Evolutionary conservation across 148 eudicot species (phyloP).

Genomic region (Salicornia ramosissima): DNA sequence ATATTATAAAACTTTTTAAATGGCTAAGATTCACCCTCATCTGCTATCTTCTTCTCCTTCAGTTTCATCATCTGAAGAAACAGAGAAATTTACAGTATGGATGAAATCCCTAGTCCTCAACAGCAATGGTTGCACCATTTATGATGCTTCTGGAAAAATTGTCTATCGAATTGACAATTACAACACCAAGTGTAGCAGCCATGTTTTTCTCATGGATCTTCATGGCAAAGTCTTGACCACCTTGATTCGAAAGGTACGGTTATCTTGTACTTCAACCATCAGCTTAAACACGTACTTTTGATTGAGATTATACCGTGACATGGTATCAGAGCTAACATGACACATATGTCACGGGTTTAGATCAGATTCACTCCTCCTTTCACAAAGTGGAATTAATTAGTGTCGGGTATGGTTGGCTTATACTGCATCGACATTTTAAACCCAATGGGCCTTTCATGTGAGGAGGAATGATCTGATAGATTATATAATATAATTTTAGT

Average conservation of each 20-base stretch:
- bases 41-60: slow-evolving; percentile 20
- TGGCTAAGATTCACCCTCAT: slow-evolving; percentile 44
- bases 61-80: neutral
- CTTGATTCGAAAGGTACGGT: slow-evolving; percentile 56
- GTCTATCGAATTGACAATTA: slow-evolving; percentile 79
- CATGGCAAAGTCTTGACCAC: slow-evolving; percentile 62
- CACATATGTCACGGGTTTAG: no score
- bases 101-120: slow-evolving; percentile 70
- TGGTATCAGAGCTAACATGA: no score
- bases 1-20: neutral
- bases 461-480: no score
- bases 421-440: no score
- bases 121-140: slow-evolving; percentile 70
- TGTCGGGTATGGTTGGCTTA: no score
- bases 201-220: slow-evolving; percentile 74
- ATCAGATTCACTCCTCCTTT: no score
- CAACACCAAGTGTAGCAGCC: slow-evolving; percentile 37
- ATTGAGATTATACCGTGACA: no score
- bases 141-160: slow-evolving; percentile 53
- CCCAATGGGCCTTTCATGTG: no score
- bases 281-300: no score
- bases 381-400: no score
- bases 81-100: slow-evolving; percentile 67
- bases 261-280: no score
- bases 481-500: no score